phyloP scores from a whole-genome alignment of 495 filamentous ascomycete species.

The Usnea hakonensis region DNA sequence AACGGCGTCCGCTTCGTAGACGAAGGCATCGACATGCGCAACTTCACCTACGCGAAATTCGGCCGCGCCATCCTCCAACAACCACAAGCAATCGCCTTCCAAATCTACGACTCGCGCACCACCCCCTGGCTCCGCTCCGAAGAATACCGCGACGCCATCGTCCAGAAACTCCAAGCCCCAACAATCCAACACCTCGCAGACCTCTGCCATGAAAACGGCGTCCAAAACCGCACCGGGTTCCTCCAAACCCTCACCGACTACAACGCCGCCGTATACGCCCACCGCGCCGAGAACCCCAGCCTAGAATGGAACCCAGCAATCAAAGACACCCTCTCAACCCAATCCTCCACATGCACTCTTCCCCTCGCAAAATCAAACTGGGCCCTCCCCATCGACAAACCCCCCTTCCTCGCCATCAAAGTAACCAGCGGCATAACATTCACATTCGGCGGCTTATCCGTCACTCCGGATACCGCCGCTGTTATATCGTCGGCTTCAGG shows the following conservation, averaged over 20 bases:
- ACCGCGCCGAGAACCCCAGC: not conserved
- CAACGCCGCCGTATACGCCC: not conserved
- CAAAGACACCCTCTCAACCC: not conserved
- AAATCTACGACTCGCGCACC: not conserved
- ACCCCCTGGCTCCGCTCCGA: not conserved
- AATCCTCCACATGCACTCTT: not conserved
- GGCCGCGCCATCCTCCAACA: not conserved
- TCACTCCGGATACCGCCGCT: not conserved
- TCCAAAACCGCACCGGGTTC: not conserved
- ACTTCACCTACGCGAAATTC: not conserved
- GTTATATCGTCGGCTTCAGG: not conserved
- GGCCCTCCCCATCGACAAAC: not conserved
- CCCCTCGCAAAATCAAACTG: not conserved
- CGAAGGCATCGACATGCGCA: not conserved
- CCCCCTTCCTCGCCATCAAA: not conserved
- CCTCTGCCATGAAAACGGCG: not conserved
- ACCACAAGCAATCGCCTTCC: not conserved
- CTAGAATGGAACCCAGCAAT: not conserved
- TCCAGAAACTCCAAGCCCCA: not conserved
- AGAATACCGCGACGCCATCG: not conserved
- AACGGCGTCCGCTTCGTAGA: not conserved
- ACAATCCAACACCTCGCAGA: not conserved
- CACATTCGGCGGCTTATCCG: not conserved
- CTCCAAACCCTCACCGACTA: not conserved
- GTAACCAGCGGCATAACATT: not conserved